Evolutionary conservation across 1,284 basidiomycete species (phyloP).

Genomic region (Ganoderma lingzhi): DNA sequence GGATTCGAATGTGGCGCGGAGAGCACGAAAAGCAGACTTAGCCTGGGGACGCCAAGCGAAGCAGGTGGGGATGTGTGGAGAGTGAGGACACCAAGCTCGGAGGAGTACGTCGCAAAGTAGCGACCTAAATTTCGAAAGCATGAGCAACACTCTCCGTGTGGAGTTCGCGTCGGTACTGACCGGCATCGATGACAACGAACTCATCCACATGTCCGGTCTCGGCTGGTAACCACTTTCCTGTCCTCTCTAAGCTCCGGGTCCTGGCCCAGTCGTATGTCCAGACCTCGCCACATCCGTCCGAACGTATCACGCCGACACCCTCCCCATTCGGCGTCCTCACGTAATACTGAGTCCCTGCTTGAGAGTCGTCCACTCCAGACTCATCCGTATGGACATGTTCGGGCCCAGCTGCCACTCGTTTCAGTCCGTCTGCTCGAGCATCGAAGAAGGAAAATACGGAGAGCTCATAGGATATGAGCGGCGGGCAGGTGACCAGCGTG

Average conservation of each 20-base stretch:
- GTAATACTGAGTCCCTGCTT: slow-evolving; percentile 57
- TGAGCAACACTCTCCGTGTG: not conserved
- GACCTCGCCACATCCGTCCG: slow-evolving; percentile 61
- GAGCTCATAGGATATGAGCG: slow-evolving; percentile 64
- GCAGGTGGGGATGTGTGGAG: slow-evolving; percentile 57
- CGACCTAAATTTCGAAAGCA: slow-evolving; percentile 33
- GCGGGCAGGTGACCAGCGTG: slow-evolving; percentile 67
- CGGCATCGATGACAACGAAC: slow-evolving; percentile 72
- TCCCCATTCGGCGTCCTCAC: slow-evolving; percentile 80
- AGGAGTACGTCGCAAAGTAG: slow-evolving; percentile 58
- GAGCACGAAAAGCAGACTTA: slow-evolving; percentile 69
- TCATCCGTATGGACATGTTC: slow-evolving; percentile 45
- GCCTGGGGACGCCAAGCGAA: slow-evolving; percentile 55
- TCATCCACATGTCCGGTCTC: slow-evolving; percentile 52
- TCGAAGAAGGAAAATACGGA: slow-evolving; percentile 66
- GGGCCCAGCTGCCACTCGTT: slow-evolving; percentile 43
- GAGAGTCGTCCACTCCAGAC: slow-evolving; percentile 55
- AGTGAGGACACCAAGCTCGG: slow-evolving; percentile 50
- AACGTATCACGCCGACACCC: slow-evolving; percentile 71
- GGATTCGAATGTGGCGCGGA: slow-evolving; percentile 34
- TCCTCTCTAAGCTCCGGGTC: slow-evolving; percentile 49
- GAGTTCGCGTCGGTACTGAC: slow-evolving; percentile 42
- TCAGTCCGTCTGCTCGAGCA: slow-evolving; percentile 61
- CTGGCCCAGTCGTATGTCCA: slow-evolving; percentile 58
- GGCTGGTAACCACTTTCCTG: slow-evolving; percentile 51